Percentiles rank a stretch among this genome's conserved stretches.
Conservation (phyloP, 306 rosid species). For the Abrus precatorius region DNA sequence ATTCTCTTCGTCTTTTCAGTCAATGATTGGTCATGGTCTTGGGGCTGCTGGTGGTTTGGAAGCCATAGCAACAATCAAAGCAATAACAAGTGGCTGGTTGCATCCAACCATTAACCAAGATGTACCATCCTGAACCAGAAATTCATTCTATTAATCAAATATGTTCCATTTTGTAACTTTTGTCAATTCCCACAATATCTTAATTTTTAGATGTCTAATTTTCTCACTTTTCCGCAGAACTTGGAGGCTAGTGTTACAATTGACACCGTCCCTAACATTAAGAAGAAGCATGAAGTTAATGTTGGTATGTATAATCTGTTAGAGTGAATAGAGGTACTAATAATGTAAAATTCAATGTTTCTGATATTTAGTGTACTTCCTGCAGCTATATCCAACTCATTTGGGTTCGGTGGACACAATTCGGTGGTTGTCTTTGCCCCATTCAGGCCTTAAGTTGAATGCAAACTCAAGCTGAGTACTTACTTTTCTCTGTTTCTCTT, state of each 20-base stretch:
- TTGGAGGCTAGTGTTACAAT: slow-evolving; percentile 73
- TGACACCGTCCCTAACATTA: slow-evolving; percentile 72
- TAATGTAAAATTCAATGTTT: slow-evolving; percentile 1
- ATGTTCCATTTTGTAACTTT: slow-evolving; percentile 5
- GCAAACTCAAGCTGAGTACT: slow-evolving; percentile 13
- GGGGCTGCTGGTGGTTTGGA: slow-evolving; percentile 88
- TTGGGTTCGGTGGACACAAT: slow-evolving; percentile 87
- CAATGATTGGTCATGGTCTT: slow-evolving; percentile 85
- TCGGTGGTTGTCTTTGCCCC: slow-evolving; percentile 77
- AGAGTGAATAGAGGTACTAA: not conserved
- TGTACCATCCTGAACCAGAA: slow-evolving; percentile 40
- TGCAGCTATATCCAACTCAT: slow-evolving; percentile 82
- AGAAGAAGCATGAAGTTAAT: slow-evolving; percentile 77
- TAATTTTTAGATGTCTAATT: slow-evolving; percentile 1
- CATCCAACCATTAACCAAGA: slow-evolving; percentile 85
- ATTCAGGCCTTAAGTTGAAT: slow-evolving; percentile 55
- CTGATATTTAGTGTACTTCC: slow-evolving; percentile 11
- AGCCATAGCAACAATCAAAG: slow-evolving; percentile 80
- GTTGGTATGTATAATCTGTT: slow-evolving; percentile 63
- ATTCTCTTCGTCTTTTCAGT: slow-evolving; percentile 52
- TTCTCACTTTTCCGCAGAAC: slow-evolving; percentile 51
- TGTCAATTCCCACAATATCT: not conserved
- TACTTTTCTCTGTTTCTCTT: not conserved
- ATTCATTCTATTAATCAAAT: not conserved
- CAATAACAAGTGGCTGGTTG: slow-evolving; percentile 77